Conservation (phyloP, 192 early-diverging fungal genomes). For the Coemansia nantahalensis region DNA sequence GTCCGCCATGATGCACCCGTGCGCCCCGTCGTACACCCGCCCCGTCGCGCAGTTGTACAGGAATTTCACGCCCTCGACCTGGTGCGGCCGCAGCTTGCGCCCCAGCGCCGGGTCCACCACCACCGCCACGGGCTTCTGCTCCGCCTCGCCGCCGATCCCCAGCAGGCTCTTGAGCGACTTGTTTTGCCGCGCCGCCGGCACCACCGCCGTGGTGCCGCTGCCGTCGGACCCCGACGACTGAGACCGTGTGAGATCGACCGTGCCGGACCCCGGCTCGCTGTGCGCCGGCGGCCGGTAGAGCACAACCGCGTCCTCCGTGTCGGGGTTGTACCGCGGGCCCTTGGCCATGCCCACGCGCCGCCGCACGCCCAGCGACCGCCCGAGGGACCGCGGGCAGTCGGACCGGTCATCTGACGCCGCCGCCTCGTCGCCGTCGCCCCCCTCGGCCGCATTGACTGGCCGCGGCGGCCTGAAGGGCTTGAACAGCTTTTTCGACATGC, state of each 20-base stretch:
- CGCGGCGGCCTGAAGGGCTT: constrained; percentile 50
- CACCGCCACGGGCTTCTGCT: constrained; percentile 57
- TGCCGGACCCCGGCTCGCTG: constrained; percentile 50
- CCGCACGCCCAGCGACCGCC: constrained; percentile 58
- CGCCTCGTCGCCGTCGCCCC: constrained; percentile 1
- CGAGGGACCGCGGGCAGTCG: not conserved
- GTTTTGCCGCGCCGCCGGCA: constrained; percentile 13
- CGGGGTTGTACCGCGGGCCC: constrained; percentile 79
- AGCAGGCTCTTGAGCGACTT: constrained; percentile 56
- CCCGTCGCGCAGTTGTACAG: constrained; percentile 94
- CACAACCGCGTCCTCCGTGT: constrained; percentile 78
- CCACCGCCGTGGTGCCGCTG: not conserved
- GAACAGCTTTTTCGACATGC: constrained; percentile 46
- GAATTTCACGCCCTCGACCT: constrained; percentile 95
- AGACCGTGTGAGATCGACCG: constrained; percentile 3
- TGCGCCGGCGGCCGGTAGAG: constrained; percentile 72
- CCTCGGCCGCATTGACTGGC: constrained; percentile 6
- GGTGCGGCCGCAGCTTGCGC: constrained; percentile 88
- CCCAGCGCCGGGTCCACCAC: constrained; percentile 86
- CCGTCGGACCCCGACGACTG: not conserved
- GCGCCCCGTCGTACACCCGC: constrained; percentile 64
- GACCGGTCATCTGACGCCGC: constrained; percentile 6
- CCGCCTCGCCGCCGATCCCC: constrained; percentile 25
- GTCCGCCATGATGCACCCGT: constrained; percentile 99
- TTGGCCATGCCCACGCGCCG: constrained; percentile 48